Evolutionary conservation across 1,139 yeast species (phyloP).

Genomic region (Pneumocystis murina): DNA sequence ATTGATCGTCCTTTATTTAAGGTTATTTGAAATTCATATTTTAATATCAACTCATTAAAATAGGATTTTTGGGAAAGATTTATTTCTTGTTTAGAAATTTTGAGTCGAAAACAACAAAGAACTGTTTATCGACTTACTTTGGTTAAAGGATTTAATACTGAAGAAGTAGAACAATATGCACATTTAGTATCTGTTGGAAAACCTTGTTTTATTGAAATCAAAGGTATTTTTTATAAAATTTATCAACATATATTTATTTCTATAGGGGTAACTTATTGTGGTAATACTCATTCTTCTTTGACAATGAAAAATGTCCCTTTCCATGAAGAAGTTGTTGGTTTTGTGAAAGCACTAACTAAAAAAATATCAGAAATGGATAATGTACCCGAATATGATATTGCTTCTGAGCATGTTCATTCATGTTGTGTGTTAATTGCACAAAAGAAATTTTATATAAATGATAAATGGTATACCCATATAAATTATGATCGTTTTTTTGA

Average conservation of each 20-base stretch:
- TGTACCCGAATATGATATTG: constrained; percentile 43
- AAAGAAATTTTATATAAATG: constrained; percentile 50
- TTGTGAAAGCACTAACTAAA: constrained; percentile 47
- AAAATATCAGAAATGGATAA: constrained; percentile 23
- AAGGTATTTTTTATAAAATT: constrained; percentile 74
- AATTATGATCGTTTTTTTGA: constrained; percentile 67
- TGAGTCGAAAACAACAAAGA: constrained; percentile 60
- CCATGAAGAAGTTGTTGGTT: constrained; percentile 72
- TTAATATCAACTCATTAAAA: background rate
- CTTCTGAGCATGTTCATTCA: constrained; percentile 92
- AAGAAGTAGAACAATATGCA: constrained; percentile 70
- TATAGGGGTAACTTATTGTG: constrained; percentile 9
- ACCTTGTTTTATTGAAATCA: constrained; percentile 82
- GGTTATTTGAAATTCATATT: background rate
- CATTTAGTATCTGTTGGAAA: constrained; percentile 68
- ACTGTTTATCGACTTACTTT: constrained; percentile 83
- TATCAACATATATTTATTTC: constrained; percentile 48
- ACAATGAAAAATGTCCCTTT: constrained; percentile 94
- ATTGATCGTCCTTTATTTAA: constrained; percentile 62
- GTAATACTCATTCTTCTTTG: constrained; percentile 56
- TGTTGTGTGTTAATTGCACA: constrained; percentile 82
- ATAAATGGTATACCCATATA: constrained; percentile 79
- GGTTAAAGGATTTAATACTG: constrained; percentile 84
- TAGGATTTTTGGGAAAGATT: constrained; percentile 82
- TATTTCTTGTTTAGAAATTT: constrained; percentile 62